Evolutionary conservation across 2,329 filamentous ascomycete species (phyloP).

Genomic region (Fusarium setosum): DNA sequence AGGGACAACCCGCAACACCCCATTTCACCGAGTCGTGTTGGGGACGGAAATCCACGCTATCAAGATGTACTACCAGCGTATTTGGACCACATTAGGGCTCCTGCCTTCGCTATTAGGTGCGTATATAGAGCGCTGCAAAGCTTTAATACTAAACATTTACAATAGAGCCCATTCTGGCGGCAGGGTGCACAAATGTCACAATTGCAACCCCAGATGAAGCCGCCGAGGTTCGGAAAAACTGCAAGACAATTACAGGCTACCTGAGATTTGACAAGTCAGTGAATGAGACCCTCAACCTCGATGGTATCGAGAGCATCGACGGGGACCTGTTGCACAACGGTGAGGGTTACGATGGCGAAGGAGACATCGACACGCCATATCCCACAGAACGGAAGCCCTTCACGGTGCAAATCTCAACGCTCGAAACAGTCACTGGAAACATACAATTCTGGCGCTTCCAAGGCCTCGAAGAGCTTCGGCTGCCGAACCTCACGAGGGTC

Average conservation of each 20-base stretch:
- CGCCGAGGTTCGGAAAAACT: constrained; percentile 12
- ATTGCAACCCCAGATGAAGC: constrained; percentile 22
- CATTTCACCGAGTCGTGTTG: not conserved
- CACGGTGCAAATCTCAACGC: constrained; percentile 24
- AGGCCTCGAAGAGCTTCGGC: constrained; percentile 20
- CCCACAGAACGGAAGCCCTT: constrained; percentile 2
- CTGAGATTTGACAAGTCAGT: constrained; percentile 5
- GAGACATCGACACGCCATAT: not conserved
- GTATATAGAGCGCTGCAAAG: not conserved
- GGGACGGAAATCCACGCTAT: not conserved
- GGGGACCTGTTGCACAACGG: constrained; percentile 12
- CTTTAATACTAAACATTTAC: not conserved
- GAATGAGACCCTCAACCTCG: constrained; percentile 23
- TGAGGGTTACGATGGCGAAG: not conserved
- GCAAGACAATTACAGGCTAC: constrained; percentile 15
- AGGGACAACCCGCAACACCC: no score
- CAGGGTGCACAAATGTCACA: constrained; percentile 25
- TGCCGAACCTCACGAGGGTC: constrained; percentile 22
- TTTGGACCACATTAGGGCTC: not conserved
- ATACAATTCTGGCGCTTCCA: constrained; percentile 18
- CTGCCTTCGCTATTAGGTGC: not conserved
- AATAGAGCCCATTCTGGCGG: not conserved
- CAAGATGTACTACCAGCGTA: no score
- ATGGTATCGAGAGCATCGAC: constrained; percentile 19
- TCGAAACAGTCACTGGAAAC: constrained; percentile 11